phyloP scores from a whole-genome alignment of 345 rosid species.

The Cochlearia excelsa region DNA sequence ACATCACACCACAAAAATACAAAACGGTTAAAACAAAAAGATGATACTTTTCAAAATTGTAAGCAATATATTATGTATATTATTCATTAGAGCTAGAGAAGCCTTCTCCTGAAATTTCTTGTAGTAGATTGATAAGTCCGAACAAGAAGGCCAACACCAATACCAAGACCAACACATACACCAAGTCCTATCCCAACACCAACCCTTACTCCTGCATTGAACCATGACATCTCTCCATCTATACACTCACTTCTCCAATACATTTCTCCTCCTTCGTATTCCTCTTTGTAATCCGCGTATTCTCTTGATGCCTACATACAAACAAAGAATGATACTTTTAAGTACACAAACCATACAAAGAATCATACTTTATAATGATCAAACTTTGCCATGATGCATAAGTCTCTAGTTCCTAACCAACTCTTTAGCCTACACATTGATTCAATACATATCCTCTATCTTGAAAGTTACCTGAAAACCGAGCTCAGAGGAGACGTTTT shows the following conservation, averaged over 20 bases:
- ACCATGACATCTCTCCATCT: constrained; percentile 88
- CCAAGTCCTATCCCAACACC: constrained; percentile 93
- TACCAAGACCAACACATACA: constrained; percentile 70
- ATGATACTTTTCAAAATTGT: constrained; percentile 26
- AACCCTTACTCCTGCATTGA: constrained; percentile 91
- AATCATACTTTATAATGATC: no score
- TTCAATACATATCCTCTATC: constrained; percentile 6
- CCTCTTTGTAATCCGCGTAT: constrained; percentile 40
- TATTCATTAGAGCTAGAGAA: constrained; percentile 31
- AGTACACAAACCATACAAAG: not conserved
- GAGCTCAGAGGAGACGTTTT: constrained; percentile 37
- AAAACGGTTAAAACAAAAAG: not conserved
- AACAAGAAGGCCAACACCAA: constrained; percentile 79
- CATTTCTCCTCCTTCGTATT: constrained; percentile 36
- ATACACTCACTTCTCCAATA: constrained; percentile 44
- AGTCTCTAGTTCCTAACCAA: no score
- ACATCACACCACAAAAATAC: constrained; percentile 15
- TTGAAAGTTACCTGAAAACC: constrained; percentile 52
- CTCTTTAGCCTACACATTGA: no score
- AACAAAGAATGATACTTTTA: not conserved
- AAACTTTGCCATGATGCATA: no score
- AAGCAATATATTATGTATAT: not conserved
- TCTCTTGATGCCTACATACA: constrained; percentile 39
- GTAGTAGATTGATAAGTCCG: constrained; percentile 73
- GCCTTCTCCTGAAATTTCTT: constrained; percentile 70